phyloP scores from a whole-genome alignment of 2,329 filamentous ascomycete species.

The Neonectria magnoliae region DNA sequence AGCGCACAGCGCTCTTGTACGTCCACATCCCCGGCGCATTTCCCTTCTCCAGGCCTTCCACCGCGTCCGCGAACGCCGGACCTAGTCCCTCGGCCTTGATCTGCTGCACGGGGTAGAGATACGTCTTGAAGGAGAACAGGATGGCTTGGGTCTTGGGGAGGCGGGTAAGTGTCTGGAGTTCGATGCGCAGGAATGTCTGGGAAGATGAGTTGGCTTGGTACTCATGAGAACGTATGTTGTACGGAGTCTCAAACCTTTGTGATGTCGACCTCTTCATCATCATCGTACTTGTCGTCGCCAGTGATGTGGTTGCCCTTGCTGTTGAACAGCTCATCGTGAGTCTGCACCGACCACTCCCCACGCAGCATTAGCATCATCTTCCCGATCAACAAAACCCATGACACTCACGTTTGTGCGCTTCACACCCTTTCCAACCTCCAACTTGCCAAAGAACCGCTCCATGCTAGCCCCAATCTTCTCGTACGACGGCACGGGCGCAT shows the following conservation, averaged over 20 bases:
- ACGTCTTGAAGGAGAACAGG: slow-evolving; percentile 67
- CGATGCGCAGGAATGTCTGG: slow-evolving; percentile 55
- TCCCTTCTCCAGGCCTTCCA: slow-evolving; percentile 61
- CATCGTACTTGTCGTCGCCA: slow-evolving; percentile 25
- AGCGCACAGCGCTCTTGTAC: slow-evolving; percentile 61
- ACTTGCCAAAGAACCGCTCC: slow-evolving; percentile 61
- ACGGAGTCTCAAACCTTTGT: slow-evolving; percentile 22
- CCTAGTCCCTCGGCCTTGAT: slow-evolving; percentile 62
- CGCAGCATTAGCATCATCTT: background rate
- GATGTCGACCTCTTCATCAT: slow-evolving; percentile 21
- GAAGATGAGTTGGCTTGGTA: background rate
- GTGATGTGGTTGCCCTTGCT: slow-evolving; percentile 30
- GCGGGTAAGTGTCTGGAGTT: slow-evolving; percentile 62
- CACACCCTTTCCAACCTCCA: slow-evolving; percentile 59
- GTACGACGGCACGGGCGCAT: slow-evolving; percentile 63
- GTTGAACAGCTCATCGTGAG: slow-evolving; percentile 20
- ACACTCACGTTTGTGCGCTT: slow-evolving; percentile 60
- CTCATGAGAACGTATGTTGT: background rate
- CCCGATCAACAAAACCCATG: background rate
- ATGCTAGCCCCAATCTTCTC: slow-evolving; percentile 65
- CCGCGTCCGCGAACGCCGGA: slow-evolving; percentile 58
- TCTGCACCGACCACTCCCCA: slow-evolving; percentile 34
- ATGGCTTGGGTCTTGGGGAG: slow-evolving; percentile 58
- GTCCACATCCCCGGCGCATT: slow-evolving; percentile 65
- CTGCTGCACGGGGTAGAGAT: slow-evolving; percentile 58